Base-by-base conservation (phyloP, 345 rosid species). In the Capsella bursapastoris region DNA sequence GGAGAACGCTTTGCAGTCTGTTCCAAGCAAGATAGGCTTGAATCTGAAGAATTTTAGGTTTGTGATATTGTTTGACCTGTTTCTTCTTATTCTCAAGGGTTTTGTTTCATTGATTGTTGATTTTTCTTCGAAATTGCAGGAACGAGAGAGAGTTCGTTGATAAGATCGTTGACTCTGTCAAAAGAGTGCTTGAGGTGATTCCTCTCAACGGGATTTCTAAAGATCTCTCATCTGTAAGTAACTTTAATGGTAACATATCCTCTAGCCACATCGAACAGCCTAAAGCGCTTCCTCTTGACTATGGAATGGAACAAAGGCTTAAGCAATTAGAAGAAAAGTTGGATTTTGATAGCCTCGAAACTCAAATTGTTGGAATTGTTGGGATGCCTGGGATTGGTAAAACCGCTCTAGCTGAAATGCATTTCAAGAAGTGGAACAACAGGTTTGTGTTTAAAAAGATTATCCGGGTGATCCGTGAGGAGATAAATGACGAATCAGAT, bases 361-460 rank as follows among this genome's bases (percentile, higher is more conserved):
- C 51, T 43, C 51, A 28, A 13, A 11, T 62, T 7, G 34, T 62
- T 38, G 66, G 66, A 5, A 22, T 62, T 62, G 66, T 62, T 40
- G 66, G 66, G 22, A 62, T 62, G 66, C 22, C 66, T 11, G 66
- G 66, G 1, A 62, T 62, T 18, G 66, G 66, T 22, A 62, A 62
- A 43, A 62, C 66, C 2, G 8, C 11, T 43, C 50, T 62, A 0
- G 51, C 66, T 0, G 3, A 62, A 7, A 12, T 0, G 9, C 12
- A 43, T 43, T 43, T 12, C 47, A 43, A 43, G 6, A 43, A 12
- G 2, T 12, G 47, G 47, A 43, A 4, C 2, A 13, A 12, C 6
- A 43, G n/a, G 2, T 43, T 44, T 62, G 2, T 12, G 47, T 12
- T 12, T 43, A 4, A 12, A 1, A 43, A 43, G 6, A 12, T 4